Evolutionary conservation across 2,329 filamentous ascomycete species (phyloP).

Genomic region (Lasiodiplodia gonubiensis): DNA sequence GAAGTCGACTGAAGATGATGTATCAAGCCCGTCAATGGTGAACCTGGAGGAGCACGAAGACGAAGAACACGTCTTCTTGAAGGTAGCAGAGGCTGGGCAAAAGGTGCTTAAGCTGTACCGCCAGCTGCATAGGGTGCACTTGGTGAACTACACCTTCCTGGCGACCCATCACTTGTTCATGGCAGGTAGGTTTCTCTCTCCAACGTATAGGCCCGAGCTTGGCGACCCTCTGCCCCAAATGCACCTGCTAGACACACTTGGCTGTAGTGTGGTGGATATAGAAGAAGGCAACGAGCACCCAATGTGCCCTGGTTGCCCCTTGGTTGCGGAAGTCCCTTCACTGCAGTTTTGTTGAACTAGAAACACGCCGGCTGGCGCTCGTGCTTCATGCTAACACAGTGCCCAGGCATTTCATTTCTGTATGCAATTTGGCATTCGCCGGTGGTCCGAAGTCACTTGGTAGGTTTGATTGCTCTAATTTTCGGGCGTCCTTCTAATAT

Average conservation of each 20-base stretch:
- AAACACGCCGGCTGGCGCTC: background rate
- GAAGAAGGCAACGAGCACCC: background rate
- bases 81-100: conserved; percentile 93
- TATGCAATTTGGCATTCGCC: conserved; percentile 98
- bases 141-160: conserved; percentile 95
- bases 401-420: conserved; percentile 78
- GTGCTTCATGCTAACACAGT: background rate
- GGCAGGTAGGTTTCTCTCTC: conserved; percentile 67
- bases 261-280: background rate
- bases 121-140: conserved; percentile 81
- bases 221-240: background rate
- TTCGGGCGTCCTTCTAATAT: conserved; percentile 12
- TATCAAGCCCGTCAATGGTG: conserved; percentile 65
- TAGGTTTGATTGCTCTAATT: conserved; percentile 55
- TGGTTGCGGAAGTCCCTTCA: background rate
- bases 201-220: background rate
- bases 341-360: no score
- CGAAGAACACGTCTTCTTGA: conserved; percentile 89
- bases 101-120: conserved; percentile 90
- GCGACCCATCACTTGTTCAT: conserved; percentile 97
- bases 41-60: conserved; percentile 74
- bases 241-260: background rate
- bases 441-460: conserved; percentile 81
- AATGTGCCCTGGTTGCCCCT: background rate
- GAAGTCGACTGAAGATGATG: conserved; percentile 61